phyloP scores from a whole-genome alignment of 2,329 filamentous ascomycete species.

The Leptographium galeiforme region DNA sequence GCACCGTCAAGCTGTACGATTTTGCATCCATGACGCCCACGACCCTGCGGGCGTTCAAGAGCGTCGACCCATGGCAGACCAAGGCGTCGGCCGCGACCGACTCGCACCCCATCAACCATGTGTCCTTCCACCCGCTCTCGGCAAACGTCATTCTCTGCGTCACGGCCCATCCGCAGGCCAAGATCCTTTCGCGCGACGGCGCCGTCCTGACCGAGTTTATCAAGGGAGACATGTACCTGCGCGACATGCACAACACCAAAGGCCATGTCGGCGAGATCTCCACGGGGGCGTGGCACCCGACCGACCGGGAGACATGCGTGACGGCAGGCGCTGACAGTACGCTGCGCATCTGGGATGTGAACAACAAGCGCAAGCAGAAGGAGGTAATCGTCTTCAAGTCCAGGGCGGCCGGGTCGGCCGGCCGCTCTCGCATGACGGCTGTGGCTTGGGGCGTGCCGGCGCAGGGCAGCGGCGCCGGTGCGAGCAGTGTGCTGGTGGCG shows the following conservation, averaged over 20 bases:
- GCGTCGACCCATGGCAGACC: constrained; percentile 69
- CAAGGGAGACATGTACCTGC: constrained; percentile 96
- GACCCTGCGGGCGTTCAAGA: constrained; percentile 86
- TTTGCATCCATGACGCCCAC: constrained; percentile 93
- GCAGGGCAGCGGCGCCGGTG: constrained; percentile 36
- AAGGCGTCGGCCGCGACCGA: constrained; percentile 62
- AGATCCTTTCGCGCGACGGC: constrained; percentile 79
- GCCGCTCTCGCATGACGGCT: constrained; percentile 85
- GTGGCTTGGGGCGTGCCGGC: constrained; percentile 70
- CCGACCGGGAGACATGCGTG: constrained; percentile 69
- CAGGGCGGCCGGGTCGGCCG: constrained; percentile 72
- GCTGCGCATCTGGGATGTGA: constrained; percentile 91
- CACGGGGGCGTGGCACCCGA: constrained; percentile 81
- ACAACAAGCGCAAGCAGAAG: constrained; percentile 77
- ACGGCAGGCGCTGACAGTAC: constrained; percentile 94
- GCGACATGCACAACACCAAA: constrained; percentile 96
- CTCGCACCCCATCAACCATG: constrained; percentile 75
- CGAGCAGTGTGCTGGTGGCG: constrained; percentile 60
- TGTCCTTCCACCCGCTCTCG: constrained; percentile 73
- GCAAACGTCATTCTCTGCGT: constrained; percentile 75
- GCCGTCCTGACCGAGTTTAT: constrained; percentile 76
- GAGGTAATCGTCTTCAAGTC: constrained; percentile 96
- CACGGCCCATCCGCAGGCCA: constrained; percentile 78
- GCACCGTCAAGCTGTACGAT: constrained; percentile 83
- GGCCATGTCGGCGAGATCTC: constrained; percentile 90